Conservation (phyloP, 805 yeast species). For the Yueomyces sp. region DNA sequence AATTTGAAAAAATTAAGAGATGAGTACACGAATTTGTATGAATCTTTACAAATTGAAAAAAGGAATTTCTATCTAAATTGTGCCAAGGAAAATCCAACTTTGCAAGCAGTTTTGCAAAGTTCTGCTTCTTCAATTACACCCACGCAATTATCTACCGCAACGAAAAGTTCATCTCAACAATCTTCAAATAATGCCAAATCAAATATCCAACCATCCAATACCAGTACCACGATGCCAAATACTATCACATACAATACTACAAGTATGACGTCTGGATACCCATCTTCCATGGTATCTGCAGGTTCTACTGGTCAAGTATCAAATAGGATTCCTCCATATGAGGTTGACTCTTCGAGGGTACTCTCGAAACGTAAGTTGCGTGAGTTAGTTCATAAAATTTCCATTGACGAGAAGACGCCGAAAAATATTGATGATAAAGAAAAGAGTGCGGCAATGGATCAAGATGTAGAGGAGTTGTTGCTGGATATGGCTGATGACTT, state of each 20-base stretch:
- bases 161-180: constrained; percentile 6
- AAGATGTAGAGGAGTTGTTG: constrained; percentile 85
- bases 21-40: constrained; percentile 17
- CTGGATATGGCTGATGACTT: constrained; percentile 94
- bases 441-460: constrained; percentile 70
- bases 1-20: constrained; percentile 14
- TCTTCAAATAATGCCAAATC: constrained; percentile 6
- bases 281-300: not conserved
- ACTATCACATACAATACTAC: constrained; percentile 7
- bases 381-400: constrained; percentile 73
- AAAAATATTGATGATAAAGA: constrained; percentile 70
- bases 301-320: constrained; percentile 20
- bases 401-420: constrained; percentile 42
- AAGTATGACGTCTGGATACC: not conserved
- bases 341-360: constrained; percentile 69
- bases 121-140: constrained; percentile 7
- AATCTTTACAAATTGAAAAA: constrained; percentile 19
- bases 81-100: constrained; percentile 21
- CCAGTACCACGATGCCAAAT: constrained; percentile 7
- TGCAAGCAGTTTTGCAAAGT: constrained; percentile 19
- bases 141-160: constrained; percentile 6
- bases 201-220: constrained; percentile 7
- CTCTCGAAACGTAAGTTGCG: constrained; percentile 79
- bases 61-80: constrained; percentile 23
- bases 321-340: constrained; percentile 62